phyloP scores from a whole-genome alignment of 2,329 filamentous ascomycete genomes.

The Colletotrichum theobromicola region DNA sequence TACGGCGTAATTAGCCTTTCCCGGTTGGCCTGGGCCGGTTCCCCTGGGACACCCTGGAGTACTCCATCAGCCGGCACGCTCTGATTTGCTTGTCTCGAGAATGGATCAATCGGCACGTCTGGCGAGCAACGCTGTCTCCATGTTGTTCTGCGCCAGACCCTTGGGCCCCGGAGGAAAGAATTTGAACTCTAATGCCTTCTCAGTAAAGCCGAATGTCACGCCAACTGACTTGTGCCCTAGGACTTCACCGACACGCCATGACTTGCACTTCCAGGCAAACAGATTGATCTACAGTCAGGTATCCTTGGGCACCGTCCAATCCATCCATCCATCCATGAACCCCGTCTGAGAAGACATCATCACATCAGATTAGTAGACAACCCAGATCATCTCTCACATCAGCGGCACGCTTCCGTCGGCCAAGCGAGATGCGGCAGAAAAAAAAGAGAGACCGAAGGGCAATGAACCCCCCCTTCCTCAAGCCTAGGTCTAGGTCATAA shows the following conservation, averaged over 20 bases:
- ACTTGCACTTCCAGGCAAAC: background rate
- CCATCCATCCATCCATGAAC: background rate
- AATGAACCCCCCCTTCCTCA: background rate
- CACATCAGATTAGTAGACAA: background rate
- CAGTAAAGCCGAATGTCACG: slow-evolving; percentile 3
- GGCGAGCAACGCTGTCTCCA: slow-evolving; percentile 9
- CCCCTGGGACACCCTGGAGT: slow-evolving; percentile 4
- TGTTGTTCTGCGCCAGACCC: slow-evolving; percentile 3
- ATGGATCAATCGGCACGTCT: slow-evolving; percentile 19
- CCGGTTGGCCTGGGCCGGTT: slow-evolving; percentile 8
- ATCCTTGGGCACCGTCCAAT: background rate
- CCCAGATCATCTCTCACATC: slow-evolving; percentile 7
- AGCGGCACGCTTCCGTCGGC: background rate
- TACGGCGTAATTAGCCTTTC: slow-evolving; percentile 19
- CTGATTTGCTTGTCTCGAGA: slow-evolving; percentile 9
- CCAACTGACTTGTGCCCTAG: background rate
- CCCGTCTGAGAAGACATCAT: background rate
- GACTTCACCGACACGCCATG: background rate
- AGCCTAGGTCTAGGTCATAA: background rate
- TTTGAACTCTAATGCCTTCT: background rate
- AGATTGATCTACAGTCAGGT: background rate
- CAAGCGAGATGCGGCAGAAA: slow-evolving; percentile 13
- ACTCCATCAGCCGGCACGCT: background rate
- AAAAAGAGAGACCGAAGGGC: background rate
- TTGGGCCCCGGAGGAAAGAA: slow-evolving; percentile 7